Evolutionary conservation across 257 asterid genomes (phyloP), one percentile per base, ranked within the genome.

Genomic region (Galeopsis tetrahit): DNA sequence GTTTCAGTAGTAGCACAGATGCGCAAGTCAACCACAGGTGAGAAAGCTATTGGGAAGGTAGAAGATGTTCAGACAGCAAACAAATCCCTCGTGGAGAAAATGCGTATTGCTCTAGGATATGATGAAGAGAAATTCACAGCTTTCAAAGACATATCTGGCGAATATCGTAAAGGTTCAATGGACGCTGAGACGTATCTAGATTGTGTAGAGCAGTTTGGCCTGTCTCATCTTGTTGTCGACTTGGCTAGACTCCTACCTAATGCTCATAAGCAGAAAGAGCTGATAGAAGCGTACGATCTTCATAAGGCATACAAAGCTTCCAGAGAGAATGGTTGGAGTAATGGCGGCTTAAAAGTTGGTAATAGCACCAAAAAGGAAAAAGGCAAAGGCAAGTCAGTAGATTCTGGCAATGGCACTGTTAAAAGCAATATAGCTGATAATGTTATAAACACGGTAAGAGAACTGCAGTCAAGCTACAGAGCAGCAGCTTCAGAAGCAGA

Each of bases 171-270:
- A 65, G 96, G 90, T 55, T 44, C 82, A 59, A 83, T 95, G 69
- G 97, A 86, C 80, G 86, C 88, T 2, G 95, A 76, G 84, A 85
- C 92, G 10, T 95, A 95, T 80, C 82, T 92, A 32, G 89, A 84
- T 10, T 77, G 73, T 14, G 96, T 81, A 10, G 94, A 86, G 74
- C 94, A 92, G 85, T 95, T 85, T 81, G 97, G 99, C 44, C 78
- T 95, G 91, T 88, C 95, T 15, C 96, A 95, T 85, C 98, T 95
- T 61, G 91, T 92, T 78, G 78, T 71, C 15, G 98, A 92, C 72
- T 65, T 95, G 83, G 98, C 99, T 66, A 83, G 86, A 62, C 89
- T 92, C 59, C 86, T 91, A 43, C 98, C 99, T 57, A 91, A 95
- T 77, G 62, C 81, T 62, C 79, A 71, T 83, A 95, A 89, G 86